phyloP scores from a whole-genome alignment of 2,329 filamentous ascomycete genomes.

The Aspergillus fumigatus region DNA sequence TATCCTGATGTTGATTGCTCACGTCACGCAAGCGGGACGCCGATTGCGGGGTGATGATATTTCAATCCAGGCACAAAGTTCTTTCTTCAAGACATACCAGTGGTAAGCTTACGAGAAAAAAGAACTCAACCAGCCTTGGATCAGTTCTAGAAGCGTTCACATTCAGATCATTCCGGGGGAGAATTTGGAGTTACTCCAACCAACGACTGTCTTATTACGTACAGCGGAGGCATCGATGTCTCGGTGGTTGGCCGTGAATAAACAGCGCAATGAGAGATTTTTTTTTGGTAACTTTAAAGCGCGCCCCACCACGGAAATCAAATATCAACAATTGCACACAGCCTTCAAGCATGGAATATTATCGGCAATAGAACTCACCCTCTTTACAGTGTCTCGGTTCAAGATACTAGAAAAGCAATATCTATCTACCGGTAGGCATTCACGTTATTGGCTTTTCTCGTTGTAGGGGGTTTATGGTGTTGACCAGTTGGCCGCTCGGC shows the following conservation, averaged over 20 bases:
- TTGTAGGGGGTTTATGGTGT: not conserved
- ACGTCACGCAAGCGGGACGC: not conserved
- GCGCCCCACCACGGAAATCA: not conserved
- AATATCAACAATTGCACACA: not conserved
- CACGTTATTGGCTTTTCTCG: not conserved
- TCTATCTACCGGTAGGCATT: not conserved
- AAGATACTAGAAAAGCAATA: not conserved
- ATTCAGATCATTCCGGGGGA: not conserved
- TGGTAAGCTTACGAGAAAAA: not conserved
- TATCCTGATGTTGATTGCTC: not conserved
- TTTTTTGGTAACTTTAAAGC: not conserved
- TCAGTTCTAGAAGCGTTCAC: not conserved
- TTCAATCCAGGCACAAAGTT: not conserved
- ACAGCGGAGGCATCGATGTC: not conserved
- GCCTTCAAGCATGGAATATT: not conserved
- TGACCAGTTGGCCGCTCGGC: not conserved
- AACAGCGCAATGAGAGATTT: not conserved
- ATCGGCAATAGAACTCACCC: not conserved
- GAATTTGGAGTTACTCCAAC: not conserved
- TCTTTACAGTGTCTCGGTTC: not conserved
- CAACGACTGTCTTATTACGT: not conserved
- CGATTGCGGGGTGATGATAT: not conserved
- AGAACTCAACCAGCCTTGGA: not conserved
- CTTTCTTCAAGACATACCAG: not conserved
- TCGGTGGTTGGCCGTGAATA: not conserved